These are phyloP conservation scores for Alternaria ventricosa DNA, from an alignment of 2,329 filamentous ascomycete species.

Conservation along the genomic window DNA sequence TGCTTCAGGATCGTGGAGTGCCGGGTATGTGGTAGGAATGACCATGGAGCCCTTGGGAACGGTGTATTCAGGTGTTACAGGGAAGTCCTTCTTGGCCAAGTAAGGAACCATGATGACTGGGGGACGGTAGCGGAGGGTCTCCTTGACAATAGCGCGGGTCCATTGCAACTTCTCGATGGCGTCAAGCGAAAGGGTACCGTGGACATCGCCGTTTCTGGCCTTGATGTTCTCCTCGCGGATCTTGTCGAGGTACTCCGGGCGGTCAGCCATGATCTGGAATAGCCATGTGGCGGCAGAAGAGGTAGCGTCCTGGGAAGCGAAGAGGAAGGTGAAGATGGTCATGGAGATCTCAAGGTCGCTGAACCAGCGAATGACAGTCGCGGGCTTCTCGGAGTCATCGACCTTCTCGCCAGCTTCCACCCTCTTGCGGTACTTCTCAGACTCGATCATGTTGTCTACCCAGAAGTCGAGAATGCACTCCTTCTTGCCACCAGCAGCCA, in stretches of 20 bases:
- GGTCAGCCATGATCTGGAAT: constrained; percentile 92
- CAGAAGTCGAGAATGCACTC: constrained; percentile 96
- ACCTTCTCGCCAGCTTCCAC: constrained; percentile 71
- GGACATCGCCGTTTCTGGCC: constrained; percentile 75
- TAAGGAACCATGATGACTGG: constrained; percentile 98
- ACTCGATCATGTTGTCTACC: constrained; percentile 81
- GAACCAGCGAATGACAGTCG: constrained; percentile 83
- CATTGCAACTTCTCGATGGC: constrained; percentile 87
- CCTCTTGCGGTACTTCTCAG: constrained; percentile 79
- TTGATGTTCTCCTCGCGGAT: constrained; percentile 89
- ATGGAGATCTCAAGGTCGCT: constrained; percentile 89
- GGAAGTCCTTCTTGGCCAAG: constrained; percentile 92
- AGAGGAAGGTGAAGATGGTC: constrained; percentile 95
- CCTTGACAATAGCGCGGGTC: constrained; percentile 85
- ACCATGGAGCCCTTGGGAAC: constrained; percentile 95
- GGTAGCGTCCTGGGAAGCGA: constrained; percentile 96
- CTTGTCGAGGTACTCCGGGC: constrained; percentile 88
- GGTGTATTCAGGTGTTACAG: constrained; percentile 86
- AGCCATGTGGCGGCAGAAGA: constrained; percentile 93
- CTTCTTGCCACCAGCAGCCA: constrained; percentile 84
- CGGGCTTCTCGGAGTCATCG: constrained; percentile 75
- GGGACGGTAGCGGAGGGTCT: constrained; percentile 78
- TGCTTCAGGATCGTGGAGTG: constrained; percentile 89
- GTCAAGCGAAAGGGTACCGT: constrained; percentile 77
- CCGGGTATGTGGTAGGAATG: constrained; percentile 87